Conservation (phyloP, 352 stramenopile species). For the Globisporangium middletonii region DNA sequence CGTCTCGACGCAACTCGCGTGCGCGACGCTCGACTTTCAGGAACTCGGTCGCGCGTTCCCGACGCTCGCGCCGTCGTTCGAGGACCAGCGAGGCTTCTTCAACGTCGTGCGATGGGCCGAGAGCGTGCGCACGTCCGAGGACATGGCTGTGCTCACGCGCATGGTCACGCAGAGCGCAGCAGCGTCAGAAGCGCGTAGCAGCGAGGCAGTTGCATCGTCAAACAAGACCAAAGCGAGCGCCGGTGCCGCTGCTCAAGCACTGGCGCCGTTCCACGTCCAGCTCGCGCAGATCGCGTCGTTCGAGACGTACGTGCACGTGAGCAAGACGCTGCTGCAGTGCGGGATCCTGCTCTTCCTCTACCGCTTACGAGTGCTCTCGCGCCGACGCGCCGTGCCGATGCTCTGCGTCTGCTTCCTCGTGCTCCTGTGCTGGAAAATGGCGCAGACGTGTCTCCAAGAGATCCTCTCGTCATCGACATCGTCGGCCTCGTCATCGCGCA, state of each 20-base stretch:
- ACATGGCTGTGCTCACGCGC: slow-evolving; percentile 26
- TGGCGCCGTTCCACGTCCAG: slow-evolving; percentile 3
- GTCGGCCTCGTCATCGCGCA: not conserved
- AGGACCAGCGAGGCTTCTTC: slow-evolving; percentile 36
- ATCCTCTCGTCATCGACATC: slow-evolving; percentile 11
- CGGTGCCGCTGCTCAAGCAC: not conserved
- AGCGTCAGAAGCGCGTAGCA: not conserved
- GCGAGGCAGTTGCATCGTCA: not conserved
- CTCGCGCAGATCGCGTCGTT: slow-evolving; percentile 16
- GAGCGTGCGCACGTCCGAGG: slow-evolving; percentile 29
- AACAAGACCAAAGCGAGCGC: not conserved
- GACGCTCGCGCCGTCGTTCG: slow-evolving; percentile 17
- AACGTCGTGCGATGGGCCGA: slow-evolving; percentile 53
- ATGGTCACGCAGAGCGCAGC: slow-evolving; percentile 1
- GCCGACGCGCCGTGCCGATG: slow-evolving; percentile 21
- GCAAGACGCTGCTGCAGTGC: slow-evolving; percentile 44
- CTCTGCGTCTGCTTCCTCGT: slow-evolving; percentile 44
- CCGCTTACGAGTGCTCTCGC: slow-evolving; percentile 22
- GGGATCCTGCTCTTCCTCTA: slow-evolving; percentile 43
- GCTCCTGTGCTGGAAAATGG: slow-evolving; percentile 41
- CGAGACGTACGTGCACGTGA: slow-evolving; percentile 26
- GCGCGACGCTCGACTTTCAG: slow-evolving; percentile 30
- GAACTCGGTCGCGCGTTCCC: slow-evolving; percentile 20
- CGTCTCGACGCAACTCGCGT: slow-evolving; percentile 21
- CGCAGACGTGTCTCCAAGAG: slow-evolving; percentile 33